Evolutionary conservation across 2,329 filamentous ascomycete genomes (phyloP).

Genomic region (Tolypocladium endophyticum): DNA sequence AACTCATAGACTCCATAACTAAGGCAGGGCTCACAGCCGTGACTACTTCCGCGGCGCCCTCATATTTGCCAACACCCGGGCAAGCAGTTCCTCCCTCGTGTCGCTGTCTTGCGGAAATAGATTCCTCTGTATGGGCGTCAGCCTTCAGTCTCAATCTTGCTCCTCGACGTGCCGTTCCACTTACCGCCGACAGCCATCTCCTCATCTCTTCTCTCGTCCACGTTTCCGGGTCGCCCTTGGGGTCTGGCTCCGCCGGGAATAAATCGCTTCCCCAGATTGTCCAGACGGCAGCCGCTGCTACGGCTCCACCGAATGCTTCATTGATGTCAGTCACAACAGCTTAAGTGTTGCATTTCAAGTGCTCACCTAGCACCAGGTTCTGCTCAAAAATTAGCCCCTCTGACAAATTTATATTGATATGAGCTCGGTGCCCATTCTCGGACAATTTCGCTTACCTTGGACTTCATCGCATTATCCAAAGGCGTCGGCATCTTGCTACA

Average conservation of each 20-base stretch:
- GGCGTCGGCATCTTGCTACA: conserved; percentile 52
- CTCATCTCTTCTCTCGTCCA: conserved; percentile 78
- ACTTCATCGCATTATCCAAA: conserved; percentile 58
- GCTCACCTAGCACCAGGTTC: conserved; percentile 60
- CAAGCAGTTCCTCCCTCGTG: conserved; percentile 34
- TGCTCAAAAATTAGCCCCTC: conserved; percentile 17
- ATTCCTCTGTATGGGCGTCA: conserved; percentile 25
- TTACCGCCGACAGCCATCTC: conserved; percentile 71
- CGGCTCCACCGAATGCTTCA: conserved; percentile 66
- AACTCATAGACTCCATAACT: too few relatives aligned
- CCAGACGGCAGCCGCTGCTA: conserved; percentile 74
- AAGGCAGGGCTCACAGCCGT: not conserved
- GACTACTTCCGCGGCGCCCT: conserved; percentile 21
- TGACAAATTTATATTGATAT: not conserved
- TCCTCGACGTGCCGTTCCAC: conserved; percentile 18
- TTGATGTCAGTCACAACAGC: not conserved
- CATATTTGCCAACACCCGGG: conserved; percentile 36
- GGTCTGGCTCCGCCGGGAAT: conserved; percentile 65
- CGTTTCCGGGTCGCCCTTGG: conserved; percentile 56
- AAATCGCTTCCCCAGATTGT: conserved; percentile 78
- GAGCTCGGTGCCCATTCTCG: not conserved
- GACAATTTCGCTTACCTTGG: conserved; percentile 40
- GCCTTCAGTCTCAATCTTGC: not conserved
- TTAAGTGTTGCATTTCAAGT: not conserved
- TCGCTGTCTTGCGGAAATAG: conserved; percentile 32